Evolutionary conservation across 2,329 filamentous ascomycete genomes (phyloP).

Genomic region (Cytospora piceae): DNA sequence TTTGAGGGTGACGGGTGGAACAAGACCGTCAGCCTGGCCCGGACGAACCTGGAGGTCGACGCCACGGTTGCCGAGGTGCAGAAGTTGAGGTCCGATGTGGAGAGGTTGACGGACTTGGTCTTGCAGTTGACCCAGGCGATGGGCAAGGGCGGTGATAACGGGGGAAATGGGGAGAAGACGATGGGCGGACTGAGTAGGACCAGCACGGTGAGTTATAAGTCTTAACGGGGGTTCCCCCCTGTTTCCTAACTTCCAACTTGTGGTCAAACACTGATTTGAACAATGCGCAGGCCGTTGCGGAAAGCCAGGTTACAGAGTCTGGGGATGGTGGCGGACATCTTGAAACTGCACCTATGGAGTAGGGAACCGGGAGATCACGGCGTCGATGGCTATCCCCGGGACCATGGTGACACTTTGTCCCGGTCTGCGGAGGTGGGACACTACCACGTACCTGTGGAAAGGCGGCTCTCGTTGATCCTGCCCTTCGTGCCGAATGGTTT

Average conservation of each 20-base stretch:
- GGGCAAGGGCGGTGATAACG: constrained; percentile 21
- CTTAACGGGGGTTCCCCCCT: background rate
- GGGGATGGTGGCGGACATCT: background rate
- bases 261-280: background rate
- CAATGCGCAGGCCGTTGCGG: constrained; percentile 13
- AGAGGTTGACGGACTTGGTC: constrained; percentile 58
- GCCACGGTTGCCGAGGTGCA: constrained; percentile 71
- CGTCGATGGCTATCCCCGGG: constrained; percentile 1
- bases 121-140: constrained; percentile 35
- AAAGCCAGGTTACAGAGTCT: constrained; percentile 8
- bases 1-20: constrained; percentile 85
- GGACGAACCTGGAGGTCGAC: constrained; percentile 82
- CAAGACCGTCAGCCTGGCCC: constrained; percentile 75
- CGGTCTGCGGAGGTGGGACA: background rate
- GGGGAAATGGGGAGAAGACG: constrained; percentile 22
- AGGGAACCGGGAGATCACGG: background rate
- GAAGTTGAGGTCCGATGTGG: constrained; percentile 61
- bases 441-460: background rate
- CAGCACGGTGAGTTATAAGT: constrained; percentile 26
- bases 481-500: background rate
- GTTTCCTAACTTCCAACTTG: background rate
- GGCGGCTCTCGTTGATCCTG: background rate
- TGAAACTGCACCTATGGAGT: background rate
- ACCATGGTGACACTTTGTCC: background rate
- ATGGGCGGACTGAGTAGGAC: constrained; percentile 21